These are phyloP conservation scores for Gleditsia sinensis DNA, from an alignment of 306 rosid genomes.

Conservation along the genomic window DNA sequence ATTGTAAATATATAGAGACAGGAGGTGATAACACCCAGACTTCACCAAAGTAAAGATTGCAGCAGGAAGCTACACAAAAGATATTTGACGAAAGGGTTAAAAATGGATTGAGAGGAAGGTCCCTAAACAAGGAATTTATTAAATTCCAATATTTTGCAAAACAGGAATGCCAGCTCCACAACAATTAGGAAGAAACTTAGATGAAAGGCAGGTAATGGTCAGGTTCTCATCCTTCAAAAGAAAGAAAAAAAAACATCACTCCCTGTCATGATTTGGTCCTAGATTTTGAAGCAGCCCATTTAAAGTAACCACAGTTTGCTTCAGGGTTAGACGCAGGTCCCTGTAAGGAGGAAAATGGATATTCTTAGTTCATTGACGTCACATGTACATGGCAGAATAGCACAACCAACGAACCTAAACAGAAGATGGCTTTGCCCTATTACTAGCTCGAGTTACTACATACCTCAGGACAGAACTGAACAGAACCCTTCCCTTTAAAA, in stretches of 20 bases:
- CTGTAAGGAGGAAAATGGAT: slow-evolving; percentile 45
- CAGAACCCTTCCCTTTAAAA: too few species aligned
- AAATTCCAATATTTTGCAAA: slow-evolving; percentile 7
- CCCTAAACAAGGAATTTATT: slow-evolving; percentile 2
- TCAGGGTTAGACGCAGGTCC: slow-evolving; percentile 91
- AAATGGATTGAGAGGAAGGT: slow-evolving; percentile 17
- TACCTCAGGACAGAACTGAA: too few species aligned
- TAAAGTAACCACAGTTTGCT: slow-evolving; percentile 87
- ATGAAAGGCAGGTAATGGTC: background rate
- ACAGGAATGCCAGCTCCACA: slow-evolving; percentile 11
- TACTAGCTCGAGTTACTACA: too few species aligned
- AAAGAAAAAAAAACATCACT: slow-evolving; percentile 19
- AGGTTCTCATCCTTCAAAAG: background rate
- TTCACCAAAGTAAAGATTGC: too few species aligned
- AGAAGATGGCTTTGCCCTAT: too few species aligned
- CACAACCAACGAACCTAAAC: too few species aligned
- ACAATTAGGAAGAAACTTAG: slow-evolving; percentile 6
- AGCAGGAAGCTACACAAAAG: too few species aligned
- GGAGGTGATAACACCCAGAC: too few species aligned
- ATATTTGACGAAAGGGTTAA: background rate
- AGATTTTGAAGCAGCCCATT: slow-evolving; percentile 91
- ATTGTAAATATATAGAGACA: too few species aligned
- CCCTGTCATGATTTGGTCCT: slow-evolving; percentile 43
- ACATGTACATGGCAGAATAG: background rate
- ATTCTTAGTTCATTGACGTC: slow-evolving; percentile 24